Evolutionary conservation across 805 yeast genomes (phyloP).

Genomic region (Torulaspora microellipsoides): DNA sequence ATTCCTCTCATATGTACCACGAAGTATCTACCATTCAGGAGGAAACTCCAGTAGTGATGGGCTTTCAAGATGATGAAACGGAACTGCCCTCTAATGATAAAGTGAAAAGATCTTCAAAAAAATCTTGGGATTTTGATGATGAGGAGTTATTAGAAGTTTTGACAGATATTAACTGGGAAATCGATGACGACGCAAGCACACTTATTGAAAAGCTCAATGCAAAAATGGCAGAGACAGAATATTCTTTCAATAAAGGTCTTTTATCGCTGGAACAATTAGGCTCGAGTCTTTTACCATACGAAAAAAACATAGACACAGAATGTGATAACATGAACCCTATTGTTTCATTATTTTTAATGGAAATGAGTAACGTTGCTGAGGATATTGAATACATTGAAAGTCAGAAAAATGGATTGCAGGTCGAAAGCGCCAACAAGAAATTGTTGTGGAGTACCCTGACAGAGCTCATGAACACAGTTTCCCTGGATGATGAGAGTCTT

Average conservation of each 20-base stretch:
- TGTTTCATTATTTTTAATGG: constrained; percentile 54
- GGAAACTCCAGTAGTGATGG: constrained; percentile 16
- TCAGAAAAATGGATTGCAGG: constrained; percentile 77
- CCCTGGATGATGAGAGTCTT: constrained; percentile 55
- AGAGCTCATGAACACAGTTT: constrained; percentile 64
- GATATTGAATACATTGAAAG: constrained; percentile 69
- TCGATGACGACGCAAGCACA: constrained; percentile 56
- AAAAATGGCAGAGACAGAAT: constrained; percentile 60
- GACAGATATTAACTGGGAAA: constrained; percentile 74
- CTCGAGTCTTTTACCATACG: constrained; percentile 39
- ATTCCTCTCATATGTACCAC: constrained; percentile 20
- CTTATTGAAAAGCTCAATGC: constrained; percentile 53
- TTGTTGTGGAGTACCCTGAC: constrained; percentile 65
- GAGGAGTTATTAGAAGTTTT: constrained; percentile 49
- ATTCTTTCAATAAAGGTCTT: constrained; percentile 53
- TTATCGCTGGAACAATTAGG: constrained; percentile 47
- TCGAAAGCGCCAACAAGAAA: constrained; percentile 76
- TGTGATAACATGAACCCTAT: constrained; percentile 54
- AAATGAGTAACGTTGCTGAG: constrained; percentile 56
- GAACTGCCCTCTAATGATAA: not conserved
- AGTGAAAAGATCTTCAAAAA: not conserved
- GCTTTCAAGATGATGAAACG: constrained; percentile 3
- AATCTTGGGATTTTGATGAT: constrained; percentile 37
- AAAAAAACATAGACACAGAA: constrained; percentile 44
- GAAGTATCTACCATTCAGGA: constrained; percentile 34